phyloP scores from a whole-genome alignment of 2,329 filamentous ascomycete species.

The Volutella citrinella region DNA sequence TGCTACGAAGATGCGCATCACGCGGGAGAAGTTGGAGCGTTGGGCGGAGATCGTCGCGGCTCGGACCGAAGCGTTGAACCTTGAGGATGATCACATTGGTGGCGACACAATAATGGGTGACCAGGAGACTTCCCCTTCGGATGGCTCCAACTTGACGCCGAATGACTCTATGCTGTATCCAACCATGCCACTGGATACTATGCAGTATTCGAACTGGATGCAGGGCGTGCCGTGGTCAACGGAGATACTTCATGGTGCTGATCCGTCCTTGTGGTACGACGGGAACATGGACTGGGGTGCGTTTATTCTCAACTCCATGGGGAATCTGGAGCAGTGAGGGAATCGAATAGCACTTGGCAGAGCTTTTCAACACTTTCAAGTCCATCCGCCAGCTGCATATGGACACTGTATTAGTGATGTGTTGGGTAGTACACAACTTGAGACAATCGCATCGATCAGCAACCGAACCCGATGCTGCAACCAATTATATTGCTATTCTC shows the following conservation, averaged over 20 bases:
- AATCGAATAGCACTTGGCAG: too few species aligned
- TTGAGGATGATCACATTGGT: constrained; percentile 14
- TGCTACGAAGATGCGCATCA: constrained; percentile 45
- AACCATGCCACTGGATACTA: constrained; percentile 20
- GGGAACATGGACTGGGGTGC: constrained; percentile 34
- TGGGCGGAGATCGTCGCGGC: constrained; percentile 45
- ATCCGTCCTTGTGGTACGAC: constrained; percentile 34
- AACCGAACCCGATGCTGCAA: too few species aligned
- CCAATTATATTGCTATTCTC: too few species aligned
- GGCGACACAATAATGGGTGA: constrained; percentile 18
- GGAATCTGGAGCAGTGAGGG: constrained; percentile 19
- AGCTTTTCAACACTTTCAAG: too few species aligned
- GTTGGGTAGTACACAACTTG: too few species aligned
- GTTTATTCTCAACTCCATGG: constrained; percentile 30
- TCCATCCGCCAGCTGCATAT: too few species aligned
- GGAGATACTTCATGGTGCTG: constrained; percentile 31
- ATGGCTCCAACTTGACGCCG: not conserved
- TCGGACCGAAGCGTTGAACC: constrained; percentile 25
- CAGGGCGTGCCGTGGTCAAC: constrained; percentile 27
- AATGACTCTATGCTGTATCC: constrained; percentile 7
- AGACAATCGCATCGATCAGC: too few species aligned
- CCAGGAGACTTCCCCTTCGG: constrained; percentile 1
- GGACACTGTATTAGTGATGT: too few species aligned
- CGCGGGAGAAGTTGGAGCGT: constrained; percentile 42
- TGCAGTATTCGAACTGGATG: constrained; percentile 24